Evolutionary conservation across 805 yeast species (phyloP).

Genomic region (Candida railenensis): DNA sequence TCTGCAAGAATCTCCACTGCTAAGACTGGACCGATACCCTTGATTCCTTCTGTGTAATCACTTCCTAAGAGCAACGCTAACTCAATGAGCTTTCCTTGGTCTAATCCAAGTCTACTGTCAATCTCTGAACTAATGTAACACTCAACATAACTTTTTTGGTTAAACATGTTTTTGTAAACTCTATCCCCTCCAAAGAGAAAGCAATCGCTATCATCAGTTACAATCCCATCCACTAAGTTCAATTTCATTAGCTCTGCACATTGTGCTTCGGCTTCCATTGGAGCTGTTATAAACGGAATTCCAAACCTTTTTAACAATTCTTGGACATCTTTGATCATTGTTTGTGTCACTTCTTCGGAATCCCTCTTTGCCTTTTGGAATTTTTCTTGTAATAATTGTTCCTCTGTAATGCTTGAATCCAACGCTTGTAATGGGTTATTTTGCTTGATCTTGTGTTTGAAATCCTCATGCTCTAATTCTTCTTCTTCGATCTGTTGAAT

Average conservation of each 20-base stretch:
- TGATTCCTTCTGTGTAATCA: conserved; percentile 91
- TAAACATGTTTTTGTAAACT: conserved; percentile 90
- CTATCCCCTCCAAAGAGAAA: conserved; percentile 86
- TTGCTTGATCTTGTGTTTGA: conserved; percentile 39
- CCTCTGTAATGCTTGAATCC: conserved; percentile 42
- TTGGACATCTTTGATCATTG: conserved; percentile 89
- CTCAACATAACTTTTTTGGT: conserved; percentile 89
- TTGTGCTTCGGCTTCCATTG: conserved; percentile 99
- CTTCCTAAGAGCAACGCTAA: conserved; percentile 86
- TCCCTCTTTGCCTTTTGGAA: conserved; percentile 73
- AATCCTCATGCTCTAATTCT: conserved; percentile 66
- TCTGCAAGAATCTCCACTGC: conserved; percentile 90
- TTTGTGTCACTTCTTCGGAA: conserved; percentile 84
- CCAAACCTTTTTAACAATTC: conserved; percentile 86
- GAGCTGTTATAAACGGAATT: conserved; percentile 92
- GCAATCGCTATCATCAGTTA: conserved; percentile 97
- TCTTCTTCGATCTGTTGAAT: conserved; percentile 65
- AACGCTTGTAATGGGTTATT: conserved; percentile 16
- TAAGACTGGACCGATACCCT: conserved; percentile 91
- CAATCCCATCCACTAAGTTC: conserved; percentile 85
- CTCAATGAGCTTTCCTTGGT: conserved; percentile 64
- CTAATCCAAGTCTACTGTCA: conserved; percentile 62
- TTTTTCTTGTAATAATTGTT: conserved; percentile 55
- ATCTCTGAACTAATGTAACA: conserved; percentile 65
- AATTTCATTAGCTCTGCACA: conserved; percentile 78